Conservation (phyloP, 106 monocot species). For the Xerophyta viscosa region DNA sequence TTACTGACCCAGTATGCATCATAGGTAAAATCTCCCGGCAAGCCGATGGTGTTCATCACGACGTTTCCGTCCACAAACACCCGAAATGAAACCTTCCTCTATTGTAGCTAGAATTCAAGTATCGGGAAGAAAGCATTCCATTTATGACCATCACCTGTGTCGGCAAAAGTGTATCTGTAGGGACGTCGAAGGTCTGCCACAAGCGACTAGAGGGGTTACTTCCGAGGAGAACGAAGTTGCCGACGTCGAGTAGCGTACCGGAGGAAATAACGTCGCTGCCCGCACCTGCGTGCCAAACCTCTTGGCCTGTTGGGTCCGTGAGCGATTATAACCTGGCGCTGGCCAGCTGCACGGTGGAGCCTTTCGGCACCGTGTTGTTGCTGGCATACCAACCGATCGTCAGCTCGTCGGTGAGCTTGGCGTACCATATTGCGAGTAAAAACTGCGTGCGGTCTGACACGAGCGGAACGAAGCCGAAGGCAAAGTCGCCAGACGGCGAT, state of each 20-base stretch:
- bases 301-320: neutral
- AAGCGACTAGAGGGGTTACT: too few species aligned
- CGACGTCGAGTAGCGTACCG: slow-evolving; percentile 7
- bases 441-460: neutral
- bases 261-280: neutral
- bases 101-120: slow-evolving; percentile 1
- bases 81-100: slow-evolving; percentile 10
- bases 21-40: neutral
- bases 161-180: slow-evolving; percentile 21
- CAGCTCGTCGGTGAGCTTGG: neutral
- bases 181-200: slow-evolving; percentile 23
- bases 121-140: slow-evolving; percentile 2
- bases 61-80: slow-evolving; percentile 10
- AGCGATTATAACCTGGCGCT: neutral
- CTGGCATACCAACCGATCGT: slow-evolving; percentile 7
- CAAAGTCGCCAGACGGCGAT: slow-evolving; percentile 8
- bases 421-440: slow-evolving; percentile 10
- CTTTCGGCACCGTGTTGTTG: neutral
- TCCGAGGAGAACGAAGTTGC: slow-evolving; percentile 1
- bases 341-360: neutral
- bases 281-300: neutral
- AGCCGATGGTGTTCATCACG: neutral
- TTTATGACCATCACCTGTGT: neutral
- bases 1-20: slow-evolving; percentile 6
- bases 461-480: slow-evolving; percentile 8